A percentile compares a stretch with the other conserved stretches of the same genome.
phyloP scores from a whole-genome alignment of 495 filamentous ascomycete genomes.

The Viridothelium virens region DNA sequence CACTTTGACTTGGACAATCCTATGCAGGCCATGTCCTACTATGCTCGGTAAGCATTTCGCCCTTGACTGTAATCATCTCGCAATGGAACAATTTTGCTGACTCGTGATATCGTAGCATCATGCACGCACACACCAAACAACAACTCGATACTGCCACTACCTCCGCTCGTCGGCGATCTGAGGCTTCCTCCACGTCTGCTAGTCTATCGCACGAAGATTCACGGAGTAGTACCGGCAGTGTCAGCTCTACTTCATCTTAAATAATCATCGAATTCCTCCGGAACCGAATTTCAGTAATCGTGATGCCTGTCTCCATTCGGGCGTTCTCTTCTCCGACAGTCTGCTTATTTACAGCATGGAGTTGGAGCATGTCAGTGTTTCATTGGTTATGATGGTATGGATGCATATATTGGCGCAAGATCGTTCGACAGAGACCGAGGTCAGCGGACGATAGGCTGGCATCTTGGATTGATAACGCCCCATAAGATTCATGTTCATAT shows the following conservation, averaged over 20 bases:
- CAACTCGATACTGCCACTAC: slow-evolving; percentile 24
- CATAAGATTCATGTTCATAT: too few species aligned
- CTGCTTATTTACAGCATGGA: background rate
- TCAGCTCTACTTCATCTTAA: background rate
- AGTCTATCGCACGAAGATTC: background rate
- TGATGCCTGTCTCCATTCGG: background rate
- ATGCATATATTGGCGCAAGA: background rate
- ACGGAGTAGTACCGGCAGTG: background rate
- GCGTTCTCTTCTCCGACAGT: background rate
- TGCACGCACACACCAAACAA: slow-evolving; percentile 30
- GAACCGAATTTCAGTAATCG: background rate
- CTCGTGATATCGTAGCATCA: slow-evolving; percentile 16
- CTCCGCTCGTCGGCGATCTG: slow-evolving; percentile 20
- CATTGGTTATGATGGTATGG: background rate
- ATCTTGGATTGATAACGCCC: too few species aligned
- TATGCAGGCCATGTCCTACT: slow-evolving; percentile 29
- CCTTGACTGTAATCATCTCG: background rate
- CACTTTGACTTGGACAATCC: slow-evolving; percentile 28
- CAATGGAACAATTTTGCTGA: background rate
- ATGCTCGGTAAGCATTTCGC: slow-evolving; percentile 27
- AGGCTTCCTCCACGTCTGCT: background rate
- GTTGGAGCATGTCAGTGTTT: background rate
- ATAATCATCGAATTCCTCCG: background rate
- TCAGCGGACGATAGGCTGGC: background rate
- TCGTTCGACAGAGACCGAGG: background rate